Evolutionary conservation across 768 basidiomycete genomes (phyloP), one percentile per base, ranked within the genome.

Genomic region (Leucocoprinus sp.): DNA sequence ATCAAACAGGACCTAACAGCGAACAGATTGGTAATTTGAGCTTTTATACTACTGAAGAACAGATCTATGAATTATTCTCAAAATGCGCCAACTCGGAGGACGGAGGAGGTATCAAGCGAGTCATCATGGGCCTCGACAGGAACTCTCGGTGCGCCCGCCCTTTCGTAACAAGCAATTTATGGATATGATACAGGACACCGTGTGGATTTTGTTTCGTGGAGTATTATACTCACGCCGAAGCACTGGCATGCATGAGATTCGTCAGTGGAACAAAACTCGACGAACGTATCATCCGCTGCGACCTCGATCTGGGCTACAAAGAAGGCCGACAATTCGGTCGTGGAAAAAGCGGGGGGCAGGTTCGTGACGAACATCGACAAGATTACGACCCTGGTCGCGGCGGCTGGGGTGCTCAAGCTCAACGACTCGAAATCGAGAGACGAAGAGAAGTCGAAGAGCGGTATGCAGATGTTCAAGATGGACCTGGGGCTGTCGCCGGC

Each of bases 231-330:
- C 92, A 97, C 57, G 72, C 81, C 4, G 93, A 98, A 64, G 95
- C 96, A 14, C 71, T 96, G 31, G 88, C 92, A 33, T 83, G 85
- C 51, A 82, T 98, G 78, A 82, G 85, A 38, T 93, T 96, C 62
- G 79, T 98, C 55, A 92, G 88, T 41, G 96, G 95, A n/a, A 93
- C 93, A 27, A 98, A 98, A 68, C 80, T 99, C 17, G 96, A 99
- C 64, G 96, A 99, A 65, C 86, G 96, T 26, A 90, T 99, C 55
- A 95, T 99, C 52, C 86, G 96, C 37, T 97, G 93, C 58, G 96
- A 99, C 69, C 69, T 99, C 58, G 96, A 99, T 69, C 72, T 93
- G 21, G 96, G 96, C 5, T 99, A 97, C 66, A 82, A 82, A 58
- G 96, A 99, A 59, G 95, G 95, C 11, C 72, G 96, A 51, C 96